Base-by-base conservation (phyloP, 306 rosid species). In the Nissolia schottii region DNA sequence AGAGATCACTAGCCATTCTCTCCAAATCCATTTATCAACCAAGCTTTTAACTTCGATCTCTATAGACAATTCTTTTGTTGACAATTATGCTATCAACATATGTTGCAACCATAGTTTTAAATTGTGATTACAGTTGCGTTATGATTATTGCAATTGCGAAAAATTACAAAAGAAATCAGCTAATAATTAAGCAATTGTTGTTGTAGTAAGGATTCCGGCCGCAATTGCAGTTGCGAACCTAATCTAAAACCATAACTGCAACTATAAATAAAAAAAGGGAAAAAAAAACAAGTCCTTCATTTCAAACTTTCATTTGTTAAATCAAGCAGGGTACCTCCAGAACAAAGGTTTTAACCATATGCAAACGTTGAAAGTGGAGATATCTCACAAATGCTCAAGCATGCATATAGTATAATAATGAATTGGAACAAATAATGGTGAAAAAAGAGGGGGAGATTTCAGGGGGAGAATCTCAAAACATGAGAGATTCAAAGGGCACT, bases 401-500 rank as follows among this genome's bases (percentile, higher is more conserved):
- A 43, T 10, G n/a, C n/a, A n/a, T n/a, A n/a, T n/a, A n/a, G n/a
- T n/a, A 28, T 18, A 71, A 29, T 25, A 77, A 57, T 29, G 32
- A 70, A 7, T 28, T 15, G 40, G 3, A 24, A 18, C 54, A 23
- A 48, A 1, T n/a, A n/a, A 45, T 7, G 50, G 41, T 28, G 24
- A 18, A 37, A 11, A 67, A 67, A 43, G 35, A 24, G 71, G 60
- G 76, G 71, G 79, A 74, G 75, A 72, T 24, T 67, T 77, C 64
- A 38, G 78, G 55, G 7, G 51, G 46, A 70, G 70, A 75, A 65
- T 73, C 73, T 60, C 23, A 54, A 35, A 49, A 3, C 12, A 22
- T 27, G n/a, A 32, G 40, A 46, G 68, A 46, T 40, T 9, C 22
- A 71, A 41, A 75, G n/a, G n/a, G 76, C 69, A 61, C 49, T 57